Base-by-base conservation (phyloP, 2,329 filamentous ascomycete genomes). In the Cryphonectria japonica region DNA sequence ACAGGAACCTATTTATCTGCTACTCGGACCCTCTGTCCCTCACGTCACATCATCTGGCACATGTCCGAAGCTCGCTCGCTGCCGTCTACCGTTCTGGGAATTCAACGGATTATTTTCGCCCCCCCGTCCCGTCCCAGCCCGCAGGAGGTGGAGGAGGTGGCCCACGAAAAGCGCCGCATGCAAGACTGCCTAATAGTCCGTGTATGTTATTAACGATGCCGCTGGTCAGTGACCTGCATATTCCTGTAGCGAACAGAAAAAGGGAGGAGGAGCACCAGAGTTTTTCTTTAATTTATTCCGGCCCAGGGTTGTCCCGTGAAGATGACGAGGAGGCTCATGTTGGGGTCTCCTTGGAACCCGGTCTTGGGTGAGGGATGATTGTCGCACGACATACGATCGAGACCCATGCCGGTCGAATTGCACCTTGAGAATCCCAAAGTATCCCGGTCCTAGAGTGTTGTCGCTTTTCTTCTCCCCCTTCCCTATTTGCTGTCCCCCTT, bases 1-100 rank as follows among this genome's bases (percentile, higher is more conserved):
- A 16, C 54, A 32, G 54, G 29, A 59, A 59, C 8, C 54, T 59
- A 59, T 59, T 13, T 59, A 59, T 59, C 54, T 59, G 54, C 29
- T 59, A 59, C 54, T 59, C 54, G 54, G 54, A 29, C 16, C 54
- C 4, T 50, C 54, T 59, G 26, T 59, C 26, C 7, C 26, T 14
- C 54, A 59, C 54, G 13, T 59, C 54, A 59, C 54, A 32, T 32
- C 26, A 59, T 8, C 54, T 34, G 54, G 54, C 29, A 34, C 54
- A 19, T 29, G 29, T 14, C 3, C n/a, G 19, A 34, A 59, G 54
- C 54, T n/a, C 22, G 7, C 46, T 22, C 22, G 46, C 8, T n/a
- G 46, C 22, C 46, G 22, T 9, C 7, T n/a, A 11, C 46, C 19
- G n/a, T 50, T 22, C 46, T n/a, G 46, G 46, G 22, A 50, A n/a